Evolutionary conservation across 2,329 filamentous ascomycete species (phyloP).

Genomic region (Furcasterigmium furcatum): DNA sequence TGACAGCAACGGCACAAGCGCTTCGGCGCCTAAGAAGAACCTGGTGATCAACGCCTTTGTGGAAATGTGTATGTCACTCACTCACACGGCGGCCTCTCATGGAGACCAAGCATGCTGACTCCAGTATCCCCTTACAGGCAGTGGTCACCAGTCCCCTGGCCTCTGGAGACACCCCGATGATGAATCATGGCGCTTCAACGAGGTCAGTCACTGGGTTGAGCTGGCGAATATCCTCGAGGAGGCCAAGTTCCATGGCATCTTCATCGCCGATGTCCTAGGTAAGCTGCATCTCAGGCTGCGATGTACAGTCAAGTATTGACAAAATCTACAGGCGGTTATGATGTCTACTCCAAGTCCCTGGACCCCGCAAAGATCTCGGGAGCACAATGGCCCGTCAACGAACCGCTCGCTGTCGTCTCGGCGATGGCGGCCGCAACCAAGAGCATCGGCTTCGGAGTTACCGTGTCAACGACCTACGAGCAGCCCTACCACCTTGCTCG

Average conservation of each 20-base stretch:
- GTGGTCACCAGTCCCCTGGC: slow-evolving; percentile 43
- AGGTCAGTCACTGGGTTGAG: slow-evolving; percentile 57
- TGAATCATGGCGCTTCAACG: slow-evolving; percentile 58
- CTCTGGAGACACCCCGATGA: slow-evolving; percentile 62
- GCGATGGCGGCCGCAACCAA: slow-evolving; percentile 70
- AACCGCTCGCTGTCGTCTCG: slow-evolving; percentile 61
- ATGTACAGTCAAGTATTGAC: background rate
- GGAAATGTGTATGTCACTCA: slow-evolving; percentile 26
- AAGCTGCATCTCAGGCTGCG: slow-evolving; percentile 5
- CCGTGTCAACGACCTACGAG: slow-evolving; percentile 68
- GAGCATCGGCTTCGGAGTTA: slow-evolving; percentile 67
- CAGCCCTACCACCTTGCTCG: slow-evolving; percentile 67
- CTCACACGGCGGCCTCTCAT: background rate
- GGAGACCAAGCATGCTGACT: too few relatives aligned
- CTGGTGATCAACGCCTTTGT: slow-evolving; percentile 41
- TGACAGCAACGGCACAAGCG: background rate
- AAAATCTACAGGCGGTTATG: slow-evolving; percentile 53
- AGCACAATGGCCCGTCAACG: slow-evolving; percentile 69
- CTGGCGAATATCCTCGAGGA: slow-evolving; percentile 57
- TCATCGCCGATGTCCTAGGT: slow-evolving; percentile 64
- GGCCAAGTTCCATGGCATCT: slow-evolving; percentile 63
- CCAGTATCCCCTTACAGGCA: slow-evolving; percentile 18
- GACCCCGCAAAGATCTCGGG: slow-evolving; percentile 59
- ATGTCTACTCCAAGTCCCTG: slow-evolving; percentile 63
- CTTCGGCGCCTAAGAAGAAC: slow-evolving; percentile 25